These are phyloP conservation scores for Lathyrus tuberosus DNA, from an alignment of 306 rosid species.

Conservation along the genomic window DNA sequence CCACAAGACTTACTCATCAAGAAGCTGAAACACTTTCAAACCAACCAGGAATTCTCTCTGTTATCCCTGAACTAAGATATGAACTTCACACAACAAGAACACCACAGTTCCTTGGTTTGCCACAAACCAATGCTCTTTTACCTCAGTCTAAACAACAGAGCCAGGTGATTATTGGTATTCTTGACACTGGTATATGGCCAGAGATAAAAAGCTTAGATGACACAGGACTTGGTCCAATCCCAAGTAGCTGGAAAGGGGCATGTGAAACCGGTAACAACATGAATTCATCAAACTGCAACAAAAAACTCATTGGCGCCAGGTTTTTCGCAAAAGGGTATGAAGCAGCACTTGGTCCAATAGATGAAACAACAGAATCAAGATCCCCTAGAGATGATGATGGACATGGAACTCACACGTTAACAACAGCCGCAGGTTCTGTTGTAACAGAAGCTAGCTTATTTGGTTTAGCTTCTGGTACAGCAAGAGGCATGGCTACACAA, in stretches of 20 bases:
- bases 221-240: constrained; percentile 60
- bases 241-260: constrained; percentile 76
- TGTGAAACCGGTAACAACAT: constrained; percentile 73
- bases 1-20: constrained; percentile 63
- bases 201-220: constrained; percentile 73
- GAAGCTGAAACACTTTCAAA: constrained; percentile 65
- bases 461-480: constrained; percentile 79
- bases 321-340: constrained; percentile 79
- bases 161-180: constrained; percentile 67
- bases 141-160: constrained; percentile 47
- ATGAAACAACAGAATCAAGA: constrained; percentile 56
- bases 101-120: constrained; percentile 79
- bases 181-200: constrained; percentile 94
- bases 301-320: constrained; percentile 81
- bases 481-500: constrained; percentile 82
- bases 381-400: constrained; percentile 91
- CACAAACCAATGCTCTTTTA: constrained; percentile 38
- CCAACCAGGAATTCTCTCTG: constrained; percentile 67
- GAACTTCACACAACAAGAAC: constrained; percentile 93
- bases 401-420: constrained; percentile 88
- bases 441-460: constrained; percentile 73
- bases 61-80: constrained; percentile 62
- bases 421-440: constrained; percentile 76
- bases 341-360: constrained; percentile 58
- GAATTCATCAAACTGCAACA: constrained; percentile 67